Percentiles rank a stretch among this genome's conserved stretches.
Conservation (phyloP, 495 filamentous ascomycete genomes). For the Neurospora tetraspora region DNA sequence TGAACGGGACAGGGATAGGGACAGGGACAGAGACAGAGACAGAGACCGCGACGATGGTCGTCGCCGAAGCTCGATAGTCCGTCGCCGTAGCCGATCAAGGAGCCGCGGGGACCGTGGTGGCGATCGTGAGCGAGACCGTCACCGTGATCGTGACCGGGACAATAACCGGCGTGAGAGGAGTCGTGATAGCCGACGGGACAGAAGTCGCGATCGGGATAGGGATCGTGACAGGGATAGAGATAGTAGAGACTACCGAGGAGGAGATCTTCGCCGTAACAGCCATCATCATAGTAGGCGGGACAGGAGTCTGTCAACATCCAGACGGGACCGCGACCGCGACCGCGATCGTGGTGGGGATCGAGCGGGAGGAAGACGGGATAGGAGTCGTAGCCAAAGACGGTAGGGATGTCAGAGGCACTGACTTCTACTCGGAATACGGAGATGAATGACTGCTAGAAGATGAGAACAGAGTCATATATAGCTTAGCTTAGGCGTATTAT, state of each 20-base stretch:
- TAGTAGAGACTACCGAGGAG: background rate
- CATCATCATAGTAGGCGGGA: background rate
- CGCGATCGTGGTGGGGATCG: constrained; percentile 4
- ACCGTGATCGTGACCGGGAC: constrained; percentile 5
- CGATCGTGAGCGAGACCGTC: constrained; percentile 1
- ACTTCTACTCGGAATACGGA: background rate
- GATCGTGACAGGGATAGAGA: constrained; percentile 12
- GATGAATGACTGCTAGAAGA: no score
- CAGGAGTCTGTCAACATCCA: constrained; percentile 2
- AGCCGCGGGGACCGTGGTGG: constrained; percentile 6
- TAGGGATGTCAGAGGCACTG: background rate
- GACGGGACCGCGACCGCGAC: constrained; percentile 11
- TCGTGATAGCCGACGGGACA: constrained; percentile 5
- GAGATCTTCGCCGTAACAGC: background rate
- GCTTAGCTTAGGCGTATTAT: background rate
- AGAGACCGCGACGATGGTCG: constrained; percentile 18
- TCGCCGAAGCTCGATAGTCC: constrained; percentile 4
- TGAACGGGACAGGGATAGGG: constrained; percentile 27
- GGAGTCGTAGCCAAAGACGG: constrained; percentile 14
- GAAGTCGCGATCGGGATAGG: constrained; percentile 11
- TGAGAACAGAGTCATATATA: background rate
- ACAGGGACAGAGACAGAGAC: constrained; percentile 22
- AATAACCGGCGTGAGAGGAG: constrained; percentile 9
- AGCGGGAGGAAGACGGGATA: constrained; percentile 7
- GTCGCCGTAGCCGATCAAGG: constrained; percentile 4